phyloP scores from a whole-genome alignment of 2,329 filamentous ascomycete genomes.

The Chaetomium strumarium region DNA sequence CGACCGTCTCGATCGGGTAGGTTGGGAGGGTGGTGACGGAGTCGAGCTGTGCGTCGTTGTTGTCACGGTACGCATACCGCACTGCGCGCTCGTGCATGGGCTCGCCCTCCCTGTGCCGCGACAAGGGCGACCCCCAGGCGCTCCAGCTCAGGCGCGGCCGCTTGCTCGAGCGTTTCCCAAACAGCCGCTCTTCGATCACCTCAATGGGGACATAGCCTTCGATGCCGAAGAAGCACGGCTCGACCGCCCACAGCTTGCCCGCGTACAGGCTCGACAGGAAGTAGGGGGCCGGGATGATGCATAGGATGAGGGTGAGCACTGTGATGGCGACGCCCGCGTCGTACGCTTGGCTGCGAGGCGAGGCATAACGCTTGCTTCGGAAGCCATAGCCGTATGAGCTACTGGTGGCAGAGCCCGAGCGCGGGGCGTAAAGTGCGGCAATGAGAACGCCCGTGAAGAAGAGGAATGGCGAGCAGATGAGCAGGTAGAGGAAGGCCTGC shows the following conservation, averaged over 20 bases:
- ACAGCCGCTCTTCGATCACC: constrained; percentile 8
- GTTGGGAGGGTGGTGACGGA: neutral
- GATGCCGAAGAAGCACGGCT: constrained; percentile 15
- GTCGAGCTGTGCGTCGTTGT: neutral
- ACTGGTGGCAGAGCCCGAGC: too few species aligned
- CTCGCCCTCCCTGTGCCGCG: neutral
- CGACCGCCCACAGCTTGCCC: constrained; percentile 11
- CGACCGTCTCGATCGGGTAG: constrained; percentile 2
- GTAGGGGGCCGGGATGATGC: constrained; percentile 10
- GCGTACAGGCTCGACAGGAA: constrained; percentile 22
- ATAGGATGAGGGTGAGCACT: constrained; percentile 11
- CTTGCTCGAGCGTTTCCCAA: neutral
- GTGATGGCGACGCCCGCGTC: constrained; percentile 27
- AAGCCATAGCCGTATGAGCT: too few species aligned
- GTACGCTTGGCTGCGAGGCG: constrained; percentile 1
- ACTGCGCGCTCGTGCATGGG: neutral
- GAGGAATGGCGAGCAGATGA: constrained; percentile 11
- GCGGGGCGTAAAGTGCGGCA: neutral
- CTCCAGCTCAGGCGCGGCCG: constrained; percentile 6
- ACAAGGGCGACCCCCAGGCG: constrained; percentile 6
- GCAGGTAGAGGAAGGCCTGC: neutral
- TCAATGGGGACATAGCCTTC: constrained; percentile 14
- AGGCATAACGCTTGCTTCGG: too few species aligned
- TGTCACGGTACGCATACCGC: neutral
- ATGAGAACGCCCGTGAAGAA: neutral